phyloP scores from a whole-genome alignment of 768 basidiomycete genomes.

The Vishniacozyma victoriae region DNA sequence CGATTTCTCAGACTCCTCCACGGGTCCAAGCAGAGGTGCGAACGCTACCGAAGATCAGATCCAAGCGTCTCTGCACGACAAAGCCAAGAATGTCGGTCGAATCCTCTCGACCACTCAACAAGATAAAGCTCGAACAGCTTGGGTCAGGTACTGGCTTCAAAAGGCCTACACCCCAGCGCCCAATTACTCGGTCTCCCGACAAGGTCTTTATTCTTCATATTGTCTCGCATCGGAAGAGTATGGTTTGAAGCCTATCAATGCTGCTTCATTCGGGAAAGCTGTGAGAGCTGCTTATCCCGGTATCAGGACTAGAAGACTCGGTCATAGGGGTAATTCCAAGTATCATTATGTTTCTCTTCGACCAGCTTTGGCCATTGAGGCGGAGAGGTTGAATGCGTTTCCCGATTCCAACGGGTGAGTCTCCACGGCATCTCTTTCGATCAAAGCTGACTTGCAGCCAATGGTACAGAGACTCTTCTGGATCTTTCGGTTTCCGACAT shows the following conservation, averaged over 20 bases:
- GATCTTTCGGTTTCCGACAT: too few relatives aligned
- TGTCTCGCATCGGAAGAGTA: slow-evolving; percentile 85
- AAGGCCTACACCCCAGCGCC: slow-evolving; percentile 17
- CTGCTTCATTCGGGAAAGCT: slow-evolving; percentile 89
- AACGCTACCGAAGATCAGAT: too few relatives aligned
- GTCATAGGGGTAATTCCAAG: slow-evolving; percentile 90
- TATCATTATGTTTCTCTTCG: slow-evolving; percentile 60
- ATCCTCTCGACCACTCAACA: slow-evolving; percentile 19
- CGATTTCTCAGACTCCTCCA: too few relatives aligned
- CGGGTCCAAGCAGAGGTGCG: too few relatives aligned
- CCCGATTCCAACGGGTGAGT: slow-evolving; percentile 41
- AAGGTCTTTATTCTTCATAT: slow-evolving; percentile 91
- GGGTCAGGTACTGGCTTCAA: slow-evolving; percentile 31
- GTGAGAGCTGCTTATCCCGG: slow-evolving; percentile 88
- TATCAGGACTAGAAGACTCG: slow-evolving; percentile 88
- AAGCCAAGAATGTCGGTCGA: too few relatives aligned
- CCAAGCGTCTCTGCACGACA: too few relatives aligned
- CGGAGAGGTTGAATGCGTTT: slow-evolving; percentile 41
- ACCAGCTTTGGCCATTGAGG: slow-evolving; percentile 26
- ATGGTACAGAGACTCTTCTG: too few relatives aligned
- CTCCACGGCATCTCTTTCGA: slow-evolving; percentile 31
- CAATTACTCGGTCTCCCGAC: slow-evolving; percentile 69
- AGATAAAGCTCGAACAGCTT: slow-evolving; percentile 23
- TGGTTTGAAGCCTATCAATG: slow-evolving; percentile 89
- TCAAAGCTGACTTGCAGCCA: slow-evolving; percentile 32